These are phyloP conservation scores for Darksidea phi DNA, from an alignment of 495 filamentous ascomycete species.

Conservation along the genomic window DNA sequence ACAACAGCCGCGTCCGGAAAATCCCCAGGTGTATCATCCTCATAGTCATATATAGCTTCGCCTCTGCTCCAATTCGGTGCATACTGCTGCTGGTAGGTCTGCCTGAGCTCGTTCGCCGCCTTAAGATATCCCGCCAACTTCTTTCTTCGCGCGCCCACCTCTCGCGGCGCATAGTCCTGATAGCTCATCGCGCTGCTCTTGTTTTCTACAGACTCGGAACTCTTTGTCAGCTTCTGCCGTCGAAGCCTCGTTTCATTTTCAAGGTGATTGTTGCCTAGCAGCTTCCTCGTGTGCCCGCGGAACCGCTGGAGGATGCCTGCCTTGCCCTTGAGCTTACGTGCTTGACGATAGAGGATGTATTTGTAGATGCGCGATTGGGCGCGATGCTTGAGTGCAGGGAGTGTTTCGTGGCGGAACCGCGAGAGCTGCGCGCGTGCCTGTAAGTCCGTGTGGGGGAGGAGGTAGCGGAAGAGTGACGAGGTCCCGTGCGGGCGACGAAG, in stretches of 20 bases:
- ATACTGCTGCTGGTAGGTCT: slow-evolving; percentile 62
- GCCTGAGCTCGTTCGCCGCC: slow-evolving; percentile 86
- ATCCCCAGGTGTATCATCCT: slow-evolving; percentile 64
- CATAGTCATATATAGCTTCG: slow-evolving; percentile 53
- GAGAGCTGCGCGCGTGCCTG: slow-evolving; percentile 62
- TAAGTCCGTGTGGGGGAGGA: slow-evolving; percentile 58
- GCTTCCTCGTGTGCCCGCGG: slow-evolving; percentile 29
- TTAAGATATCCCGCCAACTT: slow-evolving; percentile 83
- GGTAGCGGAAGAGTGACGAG: slow-evolving; percentile 54
- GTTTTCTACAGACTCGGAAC: neutral
- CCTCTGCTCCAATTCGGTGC: slow-evolving; percentile 52
- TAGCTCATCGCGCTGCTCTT: slow-evolving; percentile 10
- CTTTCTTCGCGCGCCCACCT: slow-evolving; percentile 68
- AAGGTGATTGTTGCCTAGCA: slow-evolving; percentile 19
- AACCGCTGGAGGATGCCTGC: slow-evolving; percentile 35
- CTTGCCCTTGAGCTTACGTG: slow-evolving; percentile 38
- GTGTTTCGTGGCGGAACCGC: slow-evolving; percentile 67
- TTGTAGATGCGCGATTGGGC: slow-evolving; percentile 73
- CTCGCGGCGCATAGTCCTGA: slow-evolving; percentile 44
- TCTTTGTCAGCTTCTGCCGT: slow-evolving; percentile 17
- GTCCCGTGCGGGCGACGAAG: slow-evolving; percentile 28
- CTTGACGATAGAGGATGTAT: slow-evolving; percentile 66
- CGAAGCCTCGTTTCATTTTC: slow-evolving; percentile 38
- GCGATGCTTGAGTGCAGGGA: slow-evolving; percentile 65
- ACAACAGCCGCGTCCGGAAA: slow-evolving; percentile 82